Conservation (phyloP, 2,329 filamentous ascomycete species). For the Verticillium dahliae region DNA sequence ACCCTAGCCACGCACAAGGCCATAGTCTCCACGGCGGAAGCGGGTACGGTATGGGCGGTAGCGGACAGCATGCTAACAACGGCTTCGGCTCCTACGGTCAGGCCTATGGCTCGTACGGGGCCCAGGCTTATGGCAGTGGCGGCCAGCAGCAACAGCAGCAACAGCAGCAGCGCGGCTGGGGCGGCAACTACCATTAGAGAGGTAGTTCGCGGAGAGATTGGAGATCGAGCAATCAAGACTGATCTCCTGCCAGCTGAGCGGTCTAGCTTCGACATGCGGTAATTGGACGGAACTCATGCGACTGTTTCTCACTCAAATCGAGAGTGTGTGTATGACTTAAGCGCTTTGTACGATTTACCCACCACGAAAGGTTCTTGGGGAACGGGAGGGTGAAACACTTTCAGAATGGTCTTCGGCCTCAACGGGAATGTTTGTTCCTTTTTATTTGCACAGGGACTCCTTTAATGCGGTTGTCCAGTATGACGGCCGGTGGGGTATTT, state of each 20-base stretch:
- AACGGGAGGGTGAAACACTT: slow-evolving; percentile 13
- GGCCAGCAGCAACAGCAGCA: slow-evolving; percentile 30
- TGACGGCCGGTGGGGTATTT: slow-evolving; percentile 1
- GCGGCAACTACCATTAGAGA: slow-evolving; percentile 45
- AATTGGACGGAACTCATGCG: not conserved
- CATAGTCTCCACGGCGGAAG: slow-evolving; percentile 48
- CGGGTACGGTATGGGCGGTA: slow-evolving; percentile 48
- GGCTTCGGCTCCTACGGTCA: slow-evolving; percentile 47
- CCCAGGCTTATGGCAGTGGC: slow-evolving; percentile 27
- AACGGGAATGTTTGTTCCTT: slow-evolving; percentile 12
- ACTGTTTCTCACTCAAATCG: slow-evolving; percentile 11
- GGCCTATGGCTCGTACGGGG: slow-evolving; percentile 37
- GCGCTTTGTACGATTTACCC: slow-evolving; percentile 13
- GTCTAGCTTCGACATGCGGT: slow-evolving; percentile 4
- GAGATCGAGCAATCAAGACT: slow-evolving; percentile 7
- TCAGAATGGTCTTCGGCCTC: slow-evolving; percentile 11
- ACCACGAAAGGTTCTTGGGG: slow-evolving; percentile 8
- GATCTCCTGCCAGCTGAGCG: slow-evolving; percentile 8
- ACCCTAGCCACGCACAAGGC: slow-evolving; percentile 47
- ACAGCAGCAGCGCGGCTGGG: slow-evolving; percentile 47
- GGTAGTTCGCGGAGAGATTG: slow-evolving; percentile 3
- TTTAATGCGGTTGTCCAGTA: not conserved
- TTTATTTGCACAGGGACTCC: slow-evolving; percentile 1
- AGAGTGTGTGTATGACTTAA: slow-evolving; percentile 11
- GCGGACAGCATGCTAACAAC: slow-evolving; percentile 45